Evolutionary conservation across 768 basidiomycete genomes (phyloP).

Genomic region (Trametopsis cervina): DNA sequence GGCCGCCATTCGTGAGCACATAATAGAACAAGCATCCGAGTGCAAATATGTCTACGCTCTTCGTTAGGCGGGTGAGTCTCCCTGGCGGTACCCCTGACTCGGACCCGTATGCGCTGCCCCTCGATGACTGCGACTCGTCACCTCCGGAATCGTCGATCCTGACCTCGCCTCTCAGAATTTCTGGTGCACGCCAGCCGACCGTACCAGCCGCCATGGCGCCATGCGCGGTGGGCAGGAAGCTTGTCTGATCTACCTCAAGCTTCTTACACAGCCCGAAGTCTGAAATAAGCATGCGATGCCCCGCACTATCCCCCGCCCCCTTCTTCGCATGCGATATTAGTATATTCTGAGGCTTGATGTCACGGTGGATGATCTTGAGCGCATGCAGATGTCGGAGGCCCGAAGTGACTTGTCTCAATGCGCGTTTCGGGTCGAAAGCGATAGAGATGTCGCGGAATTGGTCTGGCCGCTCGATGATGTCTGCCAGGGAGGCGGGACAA

Average conservation of each 20-base stretch:
- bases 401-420: constrained; percentile 77
- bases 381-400: constrained; percentile 89
- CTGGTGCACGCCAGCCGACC: constrained; percentile 96
- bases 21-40: constrained; percentile 95
- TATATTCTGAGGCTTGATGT: constrained; percentile 99
- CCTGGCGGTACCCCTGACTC: constrained; percentile 32
- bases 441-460: constrained; percentile 71
- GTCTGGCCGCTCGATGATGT: constrained; percentile 77
- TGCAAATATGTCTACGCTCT: constrained; percentile 95
- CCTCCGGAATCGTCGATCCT: constrained; percentile 72
- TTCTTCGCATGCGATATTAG: constrained; percentile 70
- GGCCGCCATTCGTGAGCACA: constrained; percentile 79
- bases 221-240: constrained; percentile 88
- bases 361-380: constrained; percentile 94
- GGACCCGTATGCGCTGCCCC: constrained; percentile 54
- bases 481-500: constrained; percentile 84
- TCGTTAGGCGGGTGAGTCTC: constrained; percentile 71
- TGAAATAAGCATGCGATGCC: constrained; percentile 83
- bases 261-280: constrained; percentile 98
- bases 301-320: constrained; percentile 36
- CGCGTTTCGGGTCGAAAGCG: constrained; percentile 81
- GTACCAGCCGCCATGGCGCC: constrained; percentile 89
- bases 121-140: constrained; percentile 61
- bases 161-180: constrained; percentile 91
- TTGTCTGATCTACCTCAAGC: constrained; percentile 92